phyloP scores from a whole-genome alignment of 768 basidiomycete genomes.

The Albatrellus ellisii region DNA sequence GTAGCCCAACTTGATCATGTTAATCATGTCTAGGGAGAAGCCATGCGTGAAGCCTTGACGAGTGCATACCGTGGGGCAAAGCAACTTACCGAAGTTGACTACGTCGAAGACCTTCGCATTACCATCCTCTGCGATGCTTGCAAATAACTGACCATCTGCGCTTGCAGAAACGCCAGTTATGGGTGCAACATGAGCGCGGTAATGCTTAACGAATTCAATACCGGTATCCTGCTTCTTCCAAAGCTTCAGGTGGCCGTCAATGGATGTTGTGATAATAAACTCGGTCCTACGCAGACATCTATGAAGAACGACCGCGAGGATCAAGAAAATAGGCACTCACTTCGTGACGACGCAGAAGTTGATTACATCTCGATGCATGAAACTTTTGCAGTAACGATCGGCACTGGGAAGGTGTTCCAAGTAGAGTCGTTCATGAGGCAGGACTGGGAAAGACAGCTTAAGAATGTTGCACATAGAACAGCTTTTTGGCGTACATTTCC shows the following conservation, averaged over 20 bases:
- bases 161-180: conserved; percentile 75
- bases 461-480: not conserved
- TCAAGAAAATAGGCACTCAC: conserved; percentile 29
- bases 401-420: conserved; percentile 85
- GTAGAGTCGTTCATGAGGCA: conserved; percentile 88
- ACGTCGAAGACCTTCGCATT: conserved; percentile 96
- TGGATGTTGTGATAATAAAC: conserved; percentile 87
- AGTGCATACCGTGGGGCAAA: conserved; percentile 21
- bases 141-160: conserved; percentile 85
- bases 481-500: conserved; percentile 48
- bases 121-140: conserved; percentile 84
- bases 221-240: conserved; percentile 98
- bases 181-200: conserved; percentile 79
- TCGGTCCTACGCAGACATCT: conserved; percentile 51
- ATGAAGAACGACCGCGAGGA: no score
- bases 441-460: conserved; percentile 35
- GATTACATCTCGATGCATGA: conserved; percentile 93
- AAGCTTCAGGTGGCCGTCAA: conserved; percentile 93
- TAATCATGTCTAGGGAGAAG: conserved; percentile 82
- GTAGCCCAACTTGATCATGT: conserved; percentile 85
- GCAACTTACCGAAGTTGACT: conserved; percentile 95
- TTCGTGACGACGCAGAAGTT: conserved; percentile 84
- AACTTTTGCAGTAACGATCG: conserved; percentile 93
- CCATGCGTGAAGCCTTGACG: not conserved
- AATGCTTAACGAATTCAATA: conserved; percentile 98